phyloP scores from a whole-genome alignment of 2,329 filamentous ascomycete genomes.

The Arthrobotrys sphaeroides region DNA sequence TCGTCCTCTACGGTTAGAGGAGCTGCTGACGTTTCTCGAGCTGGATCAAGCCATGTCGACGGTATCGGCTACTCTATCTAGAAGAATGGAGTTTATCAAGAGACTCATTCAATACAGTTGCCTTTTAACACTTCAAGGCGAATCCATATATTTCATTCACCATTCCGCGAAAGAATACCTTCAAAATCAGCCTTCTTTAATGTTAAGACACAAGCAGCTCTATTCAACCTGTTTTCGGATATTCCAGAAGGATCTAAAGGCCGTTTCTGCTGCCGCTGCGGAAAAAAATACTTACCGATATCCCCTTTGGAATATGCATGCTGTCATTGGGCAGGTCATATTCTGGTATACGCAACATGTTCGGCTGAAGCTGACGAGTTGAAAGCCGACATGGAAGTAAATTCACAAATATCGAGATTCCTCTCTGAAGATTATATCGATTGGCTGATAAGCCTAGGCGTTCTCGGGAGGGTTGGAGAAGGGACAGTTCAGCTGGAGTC shows the following conservation, averaged over 20 bases:
- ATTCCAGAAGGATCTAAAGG: neutral
- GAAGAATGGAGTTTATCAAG: neutral
- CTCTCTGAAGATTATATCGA: neutral
- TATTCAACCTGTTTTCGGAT: neutral
- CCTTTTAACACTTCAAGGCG: neutral
- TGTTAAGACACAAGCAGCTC: neutral
- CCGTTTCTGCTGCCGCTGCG: no score
- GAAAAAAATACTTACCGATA: neutral
- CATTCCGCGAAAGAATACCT: neutral
- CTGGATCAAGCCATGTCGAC: neutral
- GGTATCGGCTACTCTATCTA: neutral
- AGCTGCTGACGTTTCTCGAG: neutral
- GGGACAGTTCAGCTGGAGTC: neutral
- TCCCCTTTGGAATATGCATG: neutral
- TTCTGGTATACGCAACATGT: neutral
- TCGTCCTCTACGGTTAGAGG: neutral
- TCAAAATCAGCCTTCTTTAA: neutral
- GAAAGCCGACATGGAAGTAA: no score
- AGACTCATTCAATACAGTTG: neutral
- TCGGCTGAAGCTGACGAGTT: no score
- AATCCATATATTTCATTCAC: neutral
- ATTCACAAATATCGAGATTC: neutral
- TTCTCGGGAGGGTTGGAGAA: neutral
- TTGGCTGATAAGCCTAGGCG: neutral
- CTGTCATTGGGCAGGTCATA: neutral